These are phyloP conservation scores for Corniculantispora saksenae DNA, from an alignment of 2,329 filamentous ascomycete species.

Conservation along the genomic window DNA sequence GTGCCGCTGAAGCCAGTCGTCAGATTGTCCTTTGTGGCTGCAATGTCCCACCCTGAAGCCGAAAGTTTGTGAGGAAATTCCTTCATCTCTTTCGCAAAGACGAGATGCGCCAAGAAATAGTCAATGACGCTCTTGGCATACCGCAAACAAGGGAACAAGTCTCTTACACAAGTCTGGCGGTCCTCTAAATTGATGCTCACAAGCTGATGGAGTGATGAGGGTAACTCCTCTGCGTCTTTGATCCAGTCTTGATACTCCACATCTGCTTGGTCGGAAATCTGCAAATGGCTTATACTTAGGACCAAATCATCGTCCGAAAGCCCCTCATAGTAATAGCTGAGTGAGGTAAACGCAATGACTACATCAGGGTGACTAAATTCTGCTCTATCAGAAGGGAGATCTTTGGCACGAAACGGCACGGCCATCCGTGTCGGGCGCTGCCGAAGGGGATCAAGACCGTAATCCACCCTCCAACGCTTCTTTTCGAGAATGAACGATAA, in stretches of 20 bases:
- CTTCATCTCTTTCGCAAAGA: constrained; percentile 63
- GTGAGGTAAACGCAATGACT: constrained; percentile 54
- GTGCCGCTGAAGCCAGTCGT: constrained; percentile 72
- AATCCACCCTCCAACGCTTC: constrained; percentile 69
- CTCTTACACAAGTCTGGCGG: constrained; percentile 50
- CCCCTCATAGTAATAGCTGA: constrained; percentile 60
- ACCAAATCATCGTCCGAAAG: constrained; percentile 49
- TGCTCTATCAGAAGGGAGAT: constrained; percentile 52
- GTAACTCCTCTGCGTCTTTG: constrained; percentile 33
- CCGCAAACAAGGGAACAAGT: constrained; percentile 55
- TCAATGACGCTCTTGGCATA: constrained; percentile 58
- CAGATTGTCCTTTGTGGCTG: constrained; percentile 43
- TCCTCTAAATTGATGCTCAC: constrained; percentile 62
- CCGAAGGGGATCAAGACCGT: constrained; percentile 52
- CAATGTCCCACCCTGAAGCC: constrained; percentile 69
- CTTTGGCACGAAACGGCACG: constrained; percentile 63
- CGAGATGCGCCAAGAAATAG: constrained; percentile 59
- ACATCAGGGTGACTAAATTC: constrained; percentile 66
- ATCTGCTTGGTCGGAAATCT: constrained; percentile 49
- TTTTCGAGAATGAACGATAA: constrained; percentile 50
- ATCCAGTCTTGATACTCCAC: constrained; percentile 56
- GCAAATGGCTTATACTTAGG: constrained; percentile 38
- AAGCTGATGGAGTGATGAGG: constrained; percentile 41
- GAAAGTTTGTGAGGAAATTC: constrained; percentile 66
- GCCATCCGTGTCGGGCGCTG: constrained; percentile 49